Percentiles rank a stretch among this genome's conserved stretches.
These are phyloP conservation scores for Rhodotorula glutinis DNA, from an alignment of 1,284 basidiomycete species.

Conservation along the genomic window DNA sequence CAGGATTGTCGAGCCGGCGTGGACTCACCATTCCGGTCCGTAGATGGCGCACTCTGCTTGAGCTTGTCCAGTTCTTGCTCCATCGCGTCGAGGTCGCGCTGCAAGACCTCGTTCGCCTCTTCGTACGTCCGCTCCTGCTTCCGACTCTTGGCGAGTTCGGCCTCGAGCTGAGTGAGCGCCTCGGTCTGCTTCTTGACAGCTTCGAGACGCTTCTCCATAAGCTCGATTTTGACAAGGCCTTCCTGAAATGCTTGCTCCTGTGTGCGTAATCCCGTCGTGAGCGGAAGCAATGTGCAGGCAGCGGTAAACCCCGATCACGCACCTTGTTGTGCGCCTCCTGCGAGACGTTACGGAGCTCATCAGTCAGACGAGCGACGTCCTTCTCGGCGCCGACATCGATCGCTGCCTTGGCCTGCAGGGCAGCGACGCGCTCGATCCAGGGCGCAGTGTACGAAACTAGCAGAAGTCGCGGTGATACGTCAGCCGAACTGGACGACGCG, in stretches of 20 bases:
- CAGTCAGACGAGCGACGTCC: conserved; percentile 75
- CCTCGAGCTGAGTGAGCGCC: conserved; percentile 73
- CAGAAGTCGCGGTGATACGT: not conserved
- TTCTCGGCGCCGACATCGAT: conserved; percentile 89
- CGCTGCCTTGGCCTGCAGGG: conserved; percentile 76
- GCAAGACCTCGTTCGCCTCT: conserved; percentile 88
- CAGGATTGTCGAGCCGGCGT: not conserved
- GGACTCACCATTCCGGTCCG: conserved; percentile 40
- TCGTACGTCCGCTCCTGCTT: conserved; percentile 85
- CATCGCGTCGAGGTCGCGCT: conserved; percentile 77
- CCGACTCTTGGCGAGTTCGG: conserved; percentile 70
- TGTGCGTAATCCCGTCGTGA: not conserved
- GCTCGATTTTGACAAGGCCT: conserved; percentile 82
- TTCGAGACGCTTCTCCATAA: conserved; percentile 89
- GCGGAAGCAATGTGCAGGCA: no score
- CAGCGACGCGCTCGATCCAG: conserved; percentile 81
- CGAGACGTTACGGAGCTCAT: conserved; percentile 81
- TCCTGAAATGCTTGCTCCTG: conserved; percentile 91
- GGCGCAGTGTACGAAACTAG: conserved; percentile 74
- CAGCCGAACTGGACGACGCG: no score
- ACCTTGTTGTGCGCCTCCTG: conserved; percentile 68
- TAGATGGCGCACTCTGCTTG: conserved; percentile 55
- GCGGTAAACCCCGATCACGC: not conserved
- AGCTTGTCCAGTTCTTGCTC: conserved; percentile 83
- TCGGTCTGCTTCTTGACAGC: conserved; percentile 79